Evolutionary conservation across 352 stramenopile genomes (phyloP), one percentile per base, ranked within the genome.

Genomic region (Globisporangium heterothallicum): DNA sequence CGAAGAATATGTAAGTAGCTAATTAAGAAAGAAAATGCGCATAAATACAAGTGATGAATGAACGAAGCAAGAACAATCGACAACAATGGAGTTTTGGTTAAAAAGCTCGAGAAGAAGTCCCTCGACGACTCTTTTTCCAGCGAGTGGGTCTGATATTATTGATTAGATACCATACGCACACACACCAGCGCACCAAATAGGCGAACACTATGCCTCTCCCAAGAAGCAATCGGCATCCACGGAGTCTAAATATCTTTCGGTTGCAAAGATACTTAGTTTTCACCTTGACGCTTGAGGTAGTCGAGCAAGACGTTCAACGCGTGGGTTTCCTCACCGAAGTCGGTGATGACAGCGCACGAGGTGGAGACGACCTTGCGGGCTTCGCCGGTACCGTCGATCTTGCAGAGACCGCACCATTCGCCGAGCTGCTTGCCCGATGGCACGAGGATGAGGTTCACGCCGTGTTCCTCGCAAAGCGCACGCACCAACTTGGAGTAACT

Each of bases 401-500:
- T 99, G 87, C 94, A 98, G 59, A 99, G 89, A 64, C 97, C 97
- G 65, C 94, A 98, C 96, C 95, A 99, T 74, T 99, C 95, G 72
- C 97, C 97, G 45, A 99, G 84, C 64, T 99, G 92, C 83, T 98
- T 98, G 62, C 95, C 89, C 63, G 81, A 89, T 18, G 88, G 84
- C 48, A 97, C 86, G 63, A 96, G 79, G 66, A 97, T 96, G 71
- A 97, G 85, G 78, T 95, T 95, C 66, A 97, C 87, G 68, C 89
- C 83, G 74, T 96, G 86, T 72, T 97, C 86, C 61, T 94, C 83
- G 77, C 89, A 97, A 56, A 97, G 76, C 50, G 96, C 97, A 64
- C 95, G 95, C 64, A 99, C 96, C 64, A 99, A 88, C 83, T 98
- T 98, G 70, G 94, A 98, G 94, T 99, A 99, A 74, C 97, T 97